These are phyloP conservation scores for Austroboletus novae-zelandiae DNA, from an alignment of 1,284 basidiomycete species.

Conservation along the genomic window DNA sequence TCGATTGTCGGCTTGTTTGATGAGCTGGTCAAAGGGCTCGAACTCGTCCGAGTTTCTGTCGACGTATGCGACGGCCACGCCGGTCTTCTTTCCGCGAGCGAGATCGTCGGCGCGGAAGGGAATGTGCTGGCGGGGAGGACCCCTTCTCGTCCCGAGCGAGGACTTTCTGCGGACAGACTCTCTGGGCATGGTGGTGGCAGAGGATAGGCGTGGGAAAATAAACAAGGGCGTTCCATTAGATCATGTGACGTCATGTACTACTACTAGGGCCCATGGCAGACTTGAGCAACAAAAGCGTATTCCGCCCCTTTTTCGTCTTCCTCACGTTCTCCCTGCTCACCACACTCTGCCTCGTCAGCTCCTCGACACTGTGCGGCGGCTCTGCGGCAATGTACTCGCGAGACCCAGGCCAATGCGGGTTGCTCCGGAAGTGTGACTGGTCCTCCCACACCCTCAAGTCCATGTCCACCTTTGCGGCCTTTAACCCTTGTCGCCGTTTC, in stretches of 20 bases:
- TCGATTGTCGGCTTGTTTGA: constrained; percentile 66
- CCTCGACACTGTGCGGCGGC: constrained; percentile 22
- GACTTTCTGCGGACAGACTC: constrained; percentile 33
- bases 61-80: constrained; percentile 63
- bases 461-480: constrained; percentile 31
- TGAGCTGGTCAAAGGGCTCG: constrained; percentile 76
- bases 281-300: constrained; percentile 16
- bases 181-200: constrained; percentile 23
- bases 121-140: constrained; percentile 56
- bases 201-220: constrained; percentile 25
- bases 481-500: constrained; percentile 38
- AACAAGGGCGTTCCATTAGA: constrained; percentile 28
- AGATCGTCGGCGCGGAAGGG: constrained; percentile 74
- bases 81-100: constrained; percentile 74
- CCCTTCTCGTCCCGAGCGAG: constrained; percentile 33
- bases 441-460: constrained; percentile 30
- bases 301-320: not conserved
- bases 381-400: constrained; percentile 37
- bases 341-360: constrained; percentile 15
- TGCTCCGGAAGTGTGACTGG: constrained; percentile 28
- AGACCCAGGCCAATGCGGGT: constrained; percentile 36
- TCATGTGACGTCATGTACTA: constrained; percentile 28
- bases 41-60: constrained; percentile 80
- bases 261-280: constrained; percentile 18
- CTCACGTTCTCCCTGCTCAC: constrained; percentile 5